These are phyloP conservation scores for Fusarium sarcochroum DNA, from an alignment of 2,329 filamentous ascomycete genomes.

Conservation along the genomic window DNA sequence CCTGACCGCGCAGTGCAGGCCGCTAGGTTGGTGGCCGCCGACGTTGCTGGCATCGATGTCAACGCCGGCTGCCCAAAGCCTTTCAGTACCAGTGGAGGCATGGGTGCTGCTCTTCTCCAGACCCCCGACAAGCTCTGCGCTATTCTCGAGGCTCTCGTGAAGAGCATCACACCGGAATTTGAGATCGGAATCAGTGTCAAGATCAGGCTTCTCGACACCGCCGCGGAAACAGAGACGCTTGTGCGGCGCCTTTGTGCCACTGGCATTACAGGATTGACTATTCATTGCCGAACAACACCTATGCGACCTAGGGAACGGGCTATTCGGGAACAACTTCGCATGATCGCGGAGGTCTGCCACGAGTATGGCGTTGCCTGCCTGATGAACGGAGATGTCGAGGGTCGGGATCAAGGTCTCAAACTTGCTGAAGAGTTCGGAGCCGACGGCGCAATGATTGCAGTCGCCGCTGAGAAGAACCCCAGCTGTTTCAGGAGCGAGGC, in stretches of 20 bases:
- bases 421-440: slow-evolving; percentile 85
- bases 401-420: slow-evolving; percentile 77
- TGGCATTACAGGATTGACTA: slow-evolving; percentile 90
- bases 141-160: slow-evolving; percentile 87
- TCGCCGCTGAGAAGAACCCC: slow-evolving; percentile 89
- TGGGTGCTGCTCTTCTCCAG: slow-evolving; percentile 91
- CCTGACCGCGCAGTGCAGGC: slow-evolving; percentile 87
- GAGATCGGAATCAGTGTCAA: slow-evolving; percentile 97
- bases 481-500: slow-evolving; percentile 82
- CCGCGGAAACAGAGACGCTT: slow-evolving; percentile 80
- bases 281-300: slow-evolving; percentile 95
- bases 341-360: slow-evolving; percentile 85
- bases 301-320: slow-evolving; percentile 94
- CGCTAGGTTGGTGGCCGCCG: slow-evolving; percentile 84
- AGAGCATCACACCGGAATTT: slow-evolving; percentile 80
- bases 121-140: slow-evolving; percentile 86
- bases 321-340: slow-evolving; percentile 86
- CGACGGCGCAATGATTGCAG: slow-evolving; percentile 98
- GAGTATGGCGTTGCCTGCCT: slow-evolving; percentile 91
- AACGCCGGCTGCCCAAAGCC: slow-evolving; percentile 99
- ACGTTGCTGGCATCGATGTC: slow-evolving; percentile 95
- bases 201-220: slow-evolving; percentile 86
- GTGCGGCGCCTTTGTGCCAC: slow-evolving; percentile 85
- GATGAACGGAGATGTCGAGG: slow-evolving; percentile 93
- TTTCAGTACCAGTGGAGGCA: slow-evolving; percentile 92